These are phyloP conservation scores for Daldinia caldariorum DNA, from an alignment of 495 filamentous ascomycete species.

Conservation along the genomic window DNA sequence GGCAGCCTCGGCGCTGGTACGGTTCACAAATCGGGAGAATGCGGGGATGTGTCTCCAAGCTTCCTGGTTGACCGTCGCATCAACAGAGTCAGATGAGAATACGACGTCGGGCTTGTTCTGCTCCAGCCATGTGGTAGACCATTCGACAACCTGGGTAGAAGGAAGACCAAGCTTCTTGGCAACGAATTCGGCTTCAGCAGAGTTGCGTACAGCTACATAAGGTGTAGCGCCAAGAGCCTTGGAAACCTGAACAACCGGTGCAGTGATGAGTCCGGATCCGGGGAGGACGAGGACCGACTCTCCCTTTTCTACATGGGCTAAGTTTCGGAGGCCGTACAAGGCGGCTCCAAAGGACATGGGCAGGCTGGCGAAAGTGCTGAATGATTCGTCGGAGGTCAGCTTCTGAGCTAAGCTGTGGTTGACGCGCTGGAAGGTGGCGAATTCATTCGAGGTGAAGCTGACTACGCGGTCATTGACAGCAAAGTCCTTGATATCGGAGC, in stretches of 20 bases:
- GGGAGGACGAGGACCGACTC: conserved; percentile 33
- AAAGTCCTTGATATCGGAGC: conserved; percentile 18
- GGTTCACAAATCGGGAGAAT: conserved; percentile 65
- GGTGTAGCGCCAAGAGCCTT: conserved; percentile 53
- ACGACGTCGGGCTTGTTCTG: conserved; percentile 43
- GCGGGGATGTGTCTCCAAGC: conserved; percentile 54
- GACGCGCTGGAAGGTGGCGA: conserved; percentile 35
- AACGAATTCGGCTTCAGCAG: background rate
- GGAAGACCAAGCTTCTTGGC: conserved; percentile 49
- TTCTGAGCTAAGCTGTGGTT: background rate
- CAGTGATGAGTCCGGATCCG: conserved; percentile 46
- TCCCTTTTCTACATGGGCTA: conserved; percentile 26
- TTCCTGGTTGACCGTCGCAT: conserved; percentile 31
- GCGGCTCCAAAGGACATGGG: conserved; percentile 23
- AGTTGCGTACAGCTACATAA: conserved; percentile 44
- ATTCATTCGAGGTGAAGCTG: conserved; percentile 33
- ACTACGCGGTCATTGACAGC: conserved; percentile 29
- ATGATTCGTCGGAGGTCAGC: background rate
- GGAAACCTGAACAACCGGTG: conserved; percentile 55
- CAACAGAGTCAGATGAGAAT: conserved; percentile 44
- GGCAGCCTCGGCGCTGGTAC: conserved; percentile 58
- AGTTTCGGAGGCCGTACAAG: conserved; percentile 31
- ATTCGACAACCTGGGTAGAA: conserved; percentile 51
- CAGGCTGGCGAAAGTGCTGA: background rate
- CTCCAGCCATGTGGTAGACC: conserved; percentile 26